A percentile compares a stretch with the other conserved stretches of the same genome.
Evolutionary conservation across 257 asterid genomes (phyloP).

Genomic region (Plectranthus barbatus): DNA sequence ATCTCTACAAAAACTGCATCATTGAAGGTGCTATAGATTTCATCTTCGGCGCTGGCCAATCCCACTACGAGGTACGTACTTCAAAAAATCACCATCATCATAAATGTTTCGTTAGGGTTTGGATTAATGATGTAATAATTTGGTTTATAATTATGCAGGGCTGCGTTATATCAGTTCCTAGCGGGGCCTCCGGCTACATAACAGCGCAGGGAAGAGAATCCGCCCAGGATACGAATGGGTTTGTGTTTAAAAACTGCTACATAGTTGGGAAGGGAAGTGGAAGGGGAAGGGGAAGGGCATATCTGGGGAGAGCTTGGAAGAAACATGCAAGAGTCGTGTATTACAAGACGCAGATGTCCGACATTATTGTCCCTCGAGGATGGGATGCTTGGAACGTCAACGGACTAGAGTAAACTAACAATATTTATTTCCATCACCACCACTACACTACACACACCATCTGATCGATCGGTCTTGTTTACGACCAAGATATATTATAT

Average conservation of each 20-base stretch:
- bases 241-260: too few species aligned
- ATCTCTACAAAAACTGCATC: not conserved
- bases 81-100: not conserved
- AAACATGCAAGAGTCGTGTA: constrained; percentile 11
- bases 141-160: too few species aligned
- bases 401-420: too few species aligned
- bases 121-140: too few species aligned
- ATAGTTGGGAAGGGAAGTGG: too few species aligned
- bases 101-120: not conserved
- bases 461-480: too few species aligned
- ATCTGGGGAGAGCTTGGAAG: constrained; percentile 42
- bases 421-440: too few species aligned
- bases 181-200: constrained; percentile 39
- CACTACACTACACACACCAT: too few species aligned
- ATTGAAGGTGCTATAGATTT: not conserved
- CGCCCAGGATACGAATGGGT: constrained; percentile 25
- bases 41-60: not conserved
- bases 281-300: constrained; percentile 35
- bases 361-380: constrained; percentile 17
- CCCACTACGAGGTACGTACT: not conserved
- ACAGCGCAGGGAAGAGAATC: constrained; percentile 37
- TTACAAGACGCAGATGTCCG: constrained; percentile 10
- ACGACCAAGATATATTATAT: too few species aligned
- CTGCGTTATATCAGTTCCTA: too few species aligned
- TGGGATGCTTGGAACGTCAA: constrained; percentile 33